Percentiles rank a stretch among this genome's conserved stretches.
Conservation (phyloP, 495 filamentous ascomycete species). For the Ramalina peruviana region DNA sequence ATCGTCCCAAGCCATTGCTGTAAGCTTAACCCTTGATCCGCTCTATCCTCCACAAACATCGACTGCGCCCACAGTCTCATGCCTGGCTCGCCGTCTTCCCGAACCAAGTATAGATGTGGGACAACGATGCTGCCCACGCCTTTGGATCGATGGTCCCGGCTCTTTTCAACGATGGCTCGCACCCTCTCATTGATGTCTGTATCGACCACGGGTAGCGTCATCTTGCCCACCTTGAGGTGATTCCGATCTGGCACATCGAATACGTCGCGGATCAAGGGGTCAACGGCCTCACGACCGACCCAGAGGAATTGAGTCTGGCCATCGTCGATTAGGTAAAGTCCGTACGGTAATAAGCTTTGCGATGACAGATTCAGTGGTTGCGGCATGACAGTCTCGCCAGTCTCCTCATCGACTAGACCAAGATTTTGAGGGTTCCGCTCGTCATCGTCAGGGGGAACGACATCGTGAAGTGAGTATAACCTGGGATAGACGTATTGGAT, state of each 20-base stretch:
- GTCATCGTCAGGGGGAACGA: conserved; percentile 29
- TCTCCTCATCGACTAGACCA: conserved; percentile 69
- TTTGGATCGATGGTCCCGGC: conserved; percentile 66
- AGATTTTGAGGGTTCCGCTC: conserved; percentile 59
- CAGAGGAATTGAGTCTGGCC: conserved; percentile 96
- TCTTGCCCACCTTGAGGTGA: conserved; percentile 83
- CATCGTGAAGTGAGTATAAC: conserved; percentile 90
- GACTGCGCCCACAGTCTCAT: conserved; percentile 95
- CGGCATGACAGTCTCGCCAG: conserved; percentile 76
- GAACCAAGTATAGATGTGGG: conserved; percentile 83
- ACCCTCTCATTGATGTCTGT: conserved; percentile 95
- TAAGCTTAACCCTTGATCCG: conserved; percentile 83
- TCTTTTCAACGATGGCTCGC: conserved; percentile 81
- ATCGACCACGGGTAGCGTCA: conserved; percentile 67
- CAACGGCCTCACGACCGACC: conserved; percentile 86
- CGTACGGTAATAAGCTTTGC: conserved; percentile 74
- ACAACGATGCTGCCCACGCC: conserved; percentile 83
- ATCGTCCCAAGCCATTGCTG: conserved; percentile 84
- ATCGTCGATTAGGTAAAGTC: conserved; percentile 95
- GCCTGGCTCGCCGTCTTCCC: conserved; percentile 90
- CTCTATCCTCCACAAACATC: conserved; percentile 85
- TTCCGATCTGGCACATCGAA: conserved; percentile 71
- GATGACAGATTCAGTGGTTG: conserved; percentile 78
- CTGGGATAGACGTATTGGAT: conserved; percentile 96
- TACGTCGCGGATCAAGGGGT: conserved; percentile 76